Base-by-base conservation (phyloP, 2,329 filamentous ascomycete genomes). In the Fusarium paranaense region DNA sequence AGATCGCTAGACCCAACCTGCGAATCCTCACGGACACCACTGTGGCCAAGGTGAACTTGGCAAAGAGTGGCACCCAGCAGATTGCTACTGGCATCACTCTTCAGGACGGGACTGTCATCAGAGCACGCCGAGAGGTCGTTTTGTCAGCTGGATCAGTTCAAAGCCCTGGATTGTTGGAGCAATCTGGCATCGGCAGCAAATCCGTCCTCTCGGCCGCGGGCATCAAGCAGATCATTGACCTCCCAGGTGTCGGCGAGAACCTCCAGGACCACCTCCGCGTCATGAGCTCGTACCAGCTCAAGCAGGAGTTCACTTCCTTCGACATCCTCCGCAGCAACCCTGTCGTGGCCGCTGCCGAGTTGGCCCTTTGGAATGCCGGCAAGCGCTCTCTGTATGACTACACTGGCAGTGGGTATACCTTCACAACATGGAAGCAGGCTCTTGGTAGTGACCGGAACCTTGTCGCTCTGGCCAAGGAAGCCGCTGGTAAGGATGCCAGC, bases 1-100 rank as follows among this genome's bases (percentile, higher is more conserved):
- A 83, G 5, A 75, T 83, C n/a, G 81, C 82, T 1, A 80, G 82
- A 0, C 27, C 79, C 2, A 88, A 87, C 58, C 79, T 88, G 2
- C 62, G 75, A 45, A 69, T 79, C 22, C 47, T 74, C 6, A 56
- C 76, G 0, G 66, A 79, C 22, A 73, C 76, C 2, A 68, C 56
- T 3, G 75, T 80, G n/a, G 62, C 64, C 16, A 79, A 4, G 67
- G 58, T 77, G 62, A 75, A 63, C 33, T 45, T 69, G 25, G 14
- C 22, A n/a, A 62, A 58, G 1, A 64, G 70, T 4, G 79, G n/a
- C 58, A 80, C 78, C 10, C 64, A 65, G 54, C 71, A 71, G 25
- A 22, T 74, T 18, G 74, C 70, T 16, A 78, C 76, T 11, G 76
- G 74, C 0, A 67, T 78, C 0, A 66, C 71, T 1, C 67, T 77